phyloP scores from a whole-genome alignment of 192 early-diverging fungal species.

The Coemansia sp. region DNA sequence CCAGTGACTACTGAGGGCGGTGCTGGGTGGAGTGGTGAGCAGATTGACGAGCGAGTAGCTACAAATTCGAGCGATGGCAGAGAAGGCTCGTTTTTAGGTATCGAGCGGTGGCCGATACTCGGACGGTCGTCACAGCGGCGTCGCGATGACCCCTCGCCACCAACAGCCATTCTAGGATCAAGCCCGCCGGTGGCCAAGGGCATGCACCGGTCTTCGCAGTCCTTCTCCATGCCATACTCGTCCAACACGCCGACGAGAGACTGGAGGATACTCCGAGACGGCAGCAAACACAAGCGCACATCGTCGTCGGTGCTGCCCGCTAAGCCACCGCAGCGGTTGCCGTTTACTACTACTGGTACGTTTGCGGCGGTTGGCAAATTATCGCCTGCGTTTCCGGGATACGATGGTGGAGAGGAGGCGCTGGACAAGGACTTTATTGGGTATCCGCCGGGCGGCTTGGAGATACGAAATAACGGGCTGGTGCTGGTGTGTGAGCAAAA shows the following conservation, averaged over 20 bases:
- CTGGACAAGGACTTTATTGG: slow-evolving; percentile 37
- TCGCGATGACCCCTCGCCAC: slow-evolving; percentile 15
- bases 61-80: slow-evolving; percentile 15
- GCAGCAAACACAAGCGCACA: slow-evolving; percentile 44
- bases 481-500: slow-evolving; percentile 47
- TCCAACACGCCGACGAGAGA: slow-evolving; percentile 18
- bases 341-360: slow-evolving; percentile 19
- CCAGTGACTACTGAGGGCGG: slow-evolving; percentile 14
- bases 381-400: neutral
- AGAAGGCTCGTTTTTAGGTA: slow-evolving; percentile 27
- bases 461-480: slow-evolving; percentile 34
- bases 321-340: slow-evolving; percentile 21
- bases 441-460: slow-evolving; percentile 50
- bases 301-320: slow-evolving; percentile 33
- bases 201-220: slow-evolving; percentile 41
- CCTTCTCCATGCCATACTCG: slow-evolving; percentile 31
- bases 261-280: slow-evolving; percentile 35
- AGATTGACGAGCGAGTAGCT: slow-evolving; percentile 6
- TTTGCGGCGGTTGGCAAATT: slow-evolving; percentile 6
- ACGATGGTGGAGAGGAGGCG: neutral
- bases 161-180: neutral
- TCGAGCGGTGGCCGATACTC: slow-evolving; percentile 40
- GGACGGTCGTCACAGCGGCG: slow-evolving; percentile 38
- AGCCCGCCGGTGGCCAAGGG: neutral
- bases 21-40: slow-evolving; percentile 12